phyloP scores from a whole-genome alignment of 1,284 basidiomycete genomes.

The Vanrija sp. region DNA sequence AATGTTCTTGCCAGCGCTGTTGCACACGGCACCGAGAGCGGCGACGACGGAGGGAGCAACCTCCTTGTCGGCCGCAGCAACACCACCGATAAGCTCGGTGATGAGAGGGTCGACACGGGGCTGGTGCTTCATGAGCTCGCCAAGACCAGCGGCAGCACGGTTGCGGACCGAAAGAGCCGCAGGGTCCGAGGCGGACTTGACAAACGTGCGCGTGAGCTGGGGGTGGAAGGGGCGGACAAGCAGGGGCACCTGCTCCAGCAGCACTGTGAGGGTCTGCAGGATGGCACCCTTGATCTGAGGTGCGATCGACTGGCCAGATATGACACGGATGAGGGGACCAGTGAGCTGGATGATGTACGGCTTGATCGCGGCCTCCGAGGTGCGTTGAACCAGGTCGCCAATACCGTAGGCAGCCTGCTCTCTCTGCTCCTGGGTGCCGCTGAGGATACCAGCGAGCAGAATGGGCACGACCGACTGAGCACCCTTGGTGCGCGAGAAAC shows the following conservation, averaged over 20 bases:
- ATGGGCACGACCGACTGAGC: slow-evolving; percentile 83
- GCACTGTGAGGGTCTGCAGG: slow-evolving; percentile 71
- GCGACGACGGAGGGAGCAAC: slow-evolving; percentile 70
- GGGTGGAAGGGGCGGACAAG: slow-evolving; percentile 99
- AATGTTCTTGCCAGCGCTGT: slow-evolving; percentile 68
- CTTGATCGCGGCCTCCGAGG: slow-evolving; percentile 83
- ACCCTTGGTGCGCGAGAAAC: slow-evolving; percentile 86
- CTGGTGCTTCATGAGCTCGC: slow-evolving; percentile 88
- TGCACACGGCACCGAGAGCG: slow-evolving; percentile 74
- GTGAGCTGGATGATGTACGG: slow-evolving; percentile 95
- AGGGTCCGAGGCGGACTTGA: slow-evolving; percentile 84
- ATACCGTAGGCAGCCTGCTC: slow-evolving; percentile 95
- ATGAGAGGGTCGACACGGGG: slow-evolving; percentile 63
- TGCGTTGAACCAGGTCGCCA: slow-evolving; percentile 88
- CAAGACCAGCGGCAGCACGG: slow-evolving; percentile 77
- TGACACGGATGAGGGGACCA: slow-evolving; percentile 90
- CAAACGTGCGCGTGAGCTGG: slow-evolving; percentile 92
- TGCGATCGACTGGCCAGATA: slow-evolving; percentile 79
- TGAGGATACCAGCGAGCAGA: slow-evolving; percentile 71
- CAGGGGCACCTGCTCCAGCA: slow-evolving; percentile 76
- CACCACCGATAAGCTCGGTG: slow-evolving; percentile 65
- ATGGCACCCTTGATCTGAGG: slow-evolving; percentile 88
- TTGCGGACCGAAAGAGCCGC: slow-evolving; percentile 74
- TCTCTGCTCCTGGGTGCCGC: slow-evolving; percentile 54
- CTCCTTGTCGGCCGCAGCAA: slow-evolving; percentile 61